Conservation (phyloP, 768 basidiomycete genomes). For the Leccinum boreale region DNA sequence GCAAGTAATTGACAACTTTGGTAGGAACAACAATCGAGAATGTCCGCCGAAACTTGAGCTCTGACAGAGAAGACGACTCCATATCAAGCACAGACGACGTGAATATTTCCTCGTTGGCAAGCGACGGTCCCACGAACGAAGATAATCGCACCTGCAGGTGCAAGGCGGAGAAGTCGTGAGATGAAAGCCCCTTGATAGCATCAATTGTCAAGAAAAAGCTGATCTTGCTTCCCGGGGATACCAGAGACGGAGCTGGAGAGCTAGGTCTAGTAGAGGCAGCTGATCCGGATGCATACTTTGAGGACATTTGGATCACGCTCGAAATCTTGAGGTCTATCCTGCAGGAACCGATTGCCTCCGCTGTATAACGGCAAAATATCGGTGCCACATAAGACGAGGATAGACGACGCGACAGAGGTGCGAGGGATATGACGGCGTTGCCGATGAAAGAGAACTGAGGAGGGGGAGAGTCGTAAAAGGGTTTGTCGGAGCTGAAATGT, state of each 20-base stretch:
- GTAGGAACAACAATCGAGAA: conserved; percentile 76
- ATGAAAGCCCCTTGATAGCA: conserved; percentile 81
- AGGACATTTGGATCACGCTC: conserved; percentile 56
- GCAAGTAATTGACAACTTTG: conserved; percentile 69
- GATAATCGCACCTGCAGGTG: conserved; percentile 89
- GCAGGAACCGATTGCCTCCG: conserved; percentile 95
- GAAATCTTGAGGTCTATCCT: conserved; percentile 80
- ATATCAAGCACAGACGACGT: conserved; percentile 74
- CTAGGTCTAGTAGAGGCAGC: conserved; percentile 67
- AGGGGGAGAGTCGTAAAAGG: conserved; percentile 86
- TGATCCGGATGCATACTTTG: conserved; percentile 60
- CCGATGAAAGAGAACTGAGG: conserved; percentile 94
- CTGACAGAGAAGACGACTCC: conserved; percentile 64
- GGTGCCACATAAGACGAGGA: conserved; percentile 76
- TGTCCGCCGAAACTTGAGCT: conserved; percentile 78
- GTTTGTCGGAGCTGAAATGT: conserved; percentile 91
- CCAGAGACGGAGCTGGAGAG: conserved; percentile 64
- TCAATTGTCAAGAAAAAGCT: conserved; percentile 85
- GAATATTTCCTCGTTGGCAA: conserved; percentile 77
- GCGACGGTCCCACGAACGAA: conserved; percentile 72
- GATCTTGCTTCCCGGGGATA: conserved; percentile 77
- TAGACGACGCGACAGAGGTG: conserved; percentile 72
- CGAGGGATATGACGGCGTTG: conserved; percentile 77
- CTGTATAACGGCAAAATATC: conserved; percentile 91
- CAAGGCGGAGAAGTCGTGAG: conserved; percentile 82